Conservation (phyloP, 805 yeast genomes). For the Hanseniaspora vineae region DNA sequence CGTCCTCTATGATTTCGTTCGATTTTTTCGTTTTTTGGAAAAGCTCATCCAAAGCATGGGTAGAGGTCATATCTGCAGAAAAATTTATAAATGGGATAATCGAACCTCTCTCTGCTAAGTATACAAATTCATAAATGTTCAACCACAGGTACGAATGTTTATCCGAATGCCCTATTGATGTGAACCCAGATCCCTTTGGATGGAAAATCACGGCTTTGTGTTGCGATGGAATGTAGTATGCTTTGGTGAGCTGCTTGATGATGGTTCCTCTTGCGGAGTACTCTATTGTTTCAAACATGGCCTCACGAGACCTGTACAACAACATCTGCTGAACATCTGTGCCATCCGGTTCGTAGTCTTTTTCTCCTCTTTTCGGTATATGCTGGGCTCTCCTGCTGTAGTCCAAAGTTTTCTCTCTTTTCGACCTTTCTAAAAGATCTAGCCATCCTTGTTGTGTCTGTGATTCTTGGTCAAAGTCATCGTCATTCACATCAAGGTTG, state of each 20-base stretch:
- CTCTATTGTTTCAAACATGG: conserved; percentile 60
- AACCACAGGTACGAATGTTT: conserved; percentile 37
- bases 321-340: conserved; percentile 36
- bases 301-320: conserved; percentile 42
- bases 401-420: not conserved
- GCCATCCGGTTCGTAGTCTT: conserved; percentile 78
- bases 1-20: conserved; percentile 10
- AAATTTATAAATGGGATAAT: conserved; percentile 26
- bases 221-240: conserved; percentile 30
- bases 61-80: not conserved
- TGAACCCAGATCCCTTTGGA: conserved; percentile 64
- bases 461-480: conserved; percentile 13
- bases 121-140: conserved; percentile 55
- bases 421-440: not conserved
- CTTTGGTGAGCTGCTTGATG: conserved; percentile 37
- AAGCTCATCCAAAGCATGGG: conserved; percentile 1
- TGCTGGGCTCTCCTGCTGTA: conserved; percentile 2
- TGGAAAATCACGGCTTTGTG: conserved; percentile 27
- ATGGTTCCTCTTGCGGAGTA: conserved; percentile 33
- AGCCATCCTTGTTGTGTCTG: conserved; percentile 46
- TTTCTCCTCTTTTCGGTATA: conserved; percentile 67
- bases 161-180: conserved; percentile 56
- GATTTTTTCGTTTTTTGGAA: conserved; percentile 10
- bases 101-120: conserved; percentile 72
- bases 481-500: not conserved